Evolutionary conservation across 768 basidiomycete species (phyloP).

Genomic region (Boletus pseudopeckii): DNA sequence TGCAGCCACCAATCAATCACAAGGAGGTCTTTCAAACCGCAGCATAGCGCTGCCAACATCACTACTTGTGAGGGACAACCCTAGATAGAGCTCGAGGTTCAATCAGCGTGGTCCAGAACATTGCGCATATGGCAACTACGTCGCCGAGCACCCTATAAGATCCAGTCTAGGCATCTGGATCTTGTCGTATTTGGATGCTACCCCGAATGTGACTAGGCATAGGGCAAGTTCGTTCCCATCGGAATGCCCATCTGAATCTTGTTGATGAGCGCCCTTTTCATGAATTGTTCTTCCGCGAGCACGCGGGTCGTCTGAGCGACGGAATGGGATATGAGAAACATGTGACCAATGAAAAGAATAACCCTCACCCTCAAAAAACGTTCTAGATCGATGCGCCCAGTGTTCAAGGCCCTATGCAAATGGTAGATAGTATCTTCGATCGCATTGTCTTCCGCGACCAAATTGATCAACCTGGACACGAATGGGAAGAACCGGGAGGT

Average conservation of each 20-base stretch:
- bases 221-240: slow-evolving; percentile 41
- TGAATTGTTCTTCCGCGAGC: slow-evolving; percentile 93
- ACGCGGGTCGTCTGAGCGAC: slow-evolving; percentile 67
- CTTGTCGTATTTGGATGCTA: slow-evolving; percentile 24
- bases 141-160: slow-evolving; percentile 33
- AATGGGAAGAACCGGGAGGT: slow-evolving; percentile 1
- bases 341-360: slow-evolving; percentile 16
- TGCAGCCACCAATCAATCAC: slow-evolving; percentile 29
- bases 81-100: slow-evolving; percentile 21
- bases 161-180: slow-evolving; percentile 24
- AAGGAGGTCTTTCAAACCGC: slow-evolving; percentile 15
- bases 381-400: slow-evolving; percentile 90
- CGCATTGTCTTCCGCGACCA: slow-evolving; percentile 99
- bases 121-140: slow-evolving; percentile 36
- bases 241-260: slow-evolving; percentile 72
- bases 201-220: slow-evolving; percentile 39
- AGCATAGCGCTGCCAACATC: slow-evolving; percentile 19
- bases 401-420: slow-evolving; percentile 87
- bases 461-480: slow-evolving; percentile 73
- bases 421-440: slow-evolving; percentile 99
- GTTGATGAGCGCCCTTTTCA: slow-evolving; percentile 92
- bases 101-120: slow-evolving; percentile 30
- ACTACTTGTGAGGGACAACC: slow-evolving; percentile 17
- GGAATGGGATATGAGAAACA: slow-evolving; percentile 14
- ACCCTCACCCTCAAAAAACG: slow-evolving; percentile 81